These are phyloP conservation scores for Acer campestre DNA, from an alignment of 345 rosid species.

Conservation along the genomic window DNA sequence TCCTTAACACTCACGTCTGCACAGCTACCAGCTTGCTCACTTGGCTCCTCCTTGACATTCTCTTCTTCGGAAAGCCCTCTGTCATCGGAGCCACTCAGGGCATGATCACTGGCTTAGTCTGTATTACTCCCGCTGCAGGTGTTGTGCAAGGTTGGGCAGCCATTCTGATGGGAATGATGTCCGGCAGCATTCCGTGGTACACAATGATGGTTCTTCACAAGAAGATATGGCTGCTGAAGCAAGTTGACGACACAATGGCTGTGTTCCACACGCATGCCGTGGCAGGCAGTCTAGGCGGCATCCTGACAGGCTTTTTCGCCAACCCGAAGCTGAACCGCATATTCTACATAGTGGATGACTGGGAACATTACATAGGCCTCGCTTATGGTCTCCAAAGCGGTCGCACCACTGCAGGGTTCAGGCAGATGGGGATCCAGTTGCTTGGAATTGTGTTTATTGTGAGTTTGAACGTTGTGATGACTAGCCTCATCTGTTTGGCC, in stretches of 20 bases:
- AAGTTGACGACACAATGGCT: slow-evolving; percentile 69
- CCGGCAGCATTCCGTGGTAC: slow-evolving; percentile 79
- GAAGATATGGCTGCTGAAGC: slow-evolving; percentile 55
- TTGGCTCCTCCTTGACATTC: slow-evolving; percentile 68
- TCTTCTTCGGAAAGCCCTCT: slow-evolving; percentile 68
- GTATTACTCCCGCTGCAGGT: slow-evolving; percentile 68
- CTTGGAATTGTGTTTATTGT: slow-evolving; percentile 52
- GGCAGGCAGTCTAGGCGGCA: slow-evolving; percentile 67
- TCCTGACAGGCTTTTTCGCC: slow-evolving; percentile 63
- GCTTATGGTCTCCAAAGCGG: slow-evolving; percentile 44
- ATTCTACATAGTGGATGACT: slow-evolving; percentile 35
- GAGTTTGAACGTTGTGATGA: slow-evolving; percentile 30
- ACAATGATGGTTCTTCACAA: slow-evolving; percentile 79
- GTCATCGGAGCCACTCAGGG: slow-evolving; percentile 70
- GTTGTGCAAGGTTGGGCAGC: slow-evolving; percentile 85
- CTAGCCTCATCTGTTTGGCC: slow-evolving; percentile 50
- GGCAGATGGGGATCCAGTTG: slow-evolving; percentile 60
- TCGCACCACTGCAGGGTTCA: slow-evolving; percentile 38
- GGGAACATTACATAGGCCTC: slow-evolving; percentile 59
- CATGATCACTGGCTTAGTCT: slow-evolving; percentile 67
- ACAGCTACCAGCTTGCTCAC: slow-evolving; percentile 68
- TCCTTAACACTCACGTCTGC: slow-evolving; percentile 76
- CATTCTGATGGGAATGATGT: slow-evolving; percentile 58
- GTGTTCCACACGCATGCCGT: slow-evolving; percentile 75
- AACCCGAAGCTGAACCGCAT: slow-evolving; percentile 62